Evolutionary conservation across 2,329 filamentous ascomycete species (phyloP).

Genomic region (Chaetothyriales sp.): DNA sequence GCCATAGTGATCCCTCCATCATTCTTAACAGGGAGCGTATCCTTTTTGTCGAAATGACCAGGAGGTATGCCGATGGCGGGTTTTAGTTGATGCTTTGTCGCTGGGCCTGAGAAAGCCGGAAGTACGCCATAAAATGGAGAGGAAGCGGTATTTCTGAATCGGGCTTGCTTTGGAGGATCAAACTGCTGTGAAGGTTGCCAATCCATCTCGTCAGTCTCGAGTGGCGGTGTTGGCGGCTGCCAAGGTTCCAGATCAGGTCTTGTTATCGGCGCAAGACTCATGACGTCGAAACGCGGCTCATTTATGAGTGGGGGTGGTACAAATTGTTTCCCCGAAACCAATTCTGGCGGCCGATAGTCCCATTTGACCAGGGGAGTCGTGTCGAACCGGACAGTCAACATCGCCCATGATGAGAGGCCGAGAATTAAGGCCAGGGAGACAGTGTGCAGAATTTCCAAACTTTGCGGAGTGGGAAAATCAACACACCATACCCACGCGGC

Average conservation of each 20-base stretch:
- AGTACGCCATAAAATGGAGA: conserved; percentile 32
- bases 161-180: conserved; percentile 17
- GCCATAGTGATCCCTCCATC: conserved; percentile 25
- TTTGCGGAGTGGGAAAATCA: conserved; percentile 24
- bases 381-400: conserved; percentile 29
- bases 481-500: conserved; percentile 32
- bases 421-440: conserved; percentile 30
- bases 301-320: conserved; percentile 3
- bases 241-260: conserved; percentile 23
- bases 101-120: conserved; percentile 28
- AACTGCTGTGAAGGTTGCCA: conserved; percentile 34
- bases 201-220: conserved; percentile 33
- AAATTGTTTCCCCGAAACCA: conserved; percentile 13
- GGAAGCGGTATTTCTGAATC: conserved; percentile 22
- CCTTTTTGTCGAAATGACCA: conserved; percentile 22
- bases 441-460: conserved; percentile 21
- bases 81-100: conserved; percentile 20
- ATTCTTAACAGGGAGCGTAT: conserved; percentile 15
- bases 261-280: conserved; percentile 14
- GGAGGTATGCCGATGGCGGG: conserved; percentile 21
- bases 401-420: conserved; percentile 22
- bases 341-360: conserved; percentile 10
- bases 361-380: conserved; percentile 27
- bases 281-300: conserved; percentile 20
- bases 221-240: conserved; percentile 24